Base-by-base conservation (phyloP, 2,329 filamentous ascomycete genomes). In the Paecilomyces fulvus region DNA sequence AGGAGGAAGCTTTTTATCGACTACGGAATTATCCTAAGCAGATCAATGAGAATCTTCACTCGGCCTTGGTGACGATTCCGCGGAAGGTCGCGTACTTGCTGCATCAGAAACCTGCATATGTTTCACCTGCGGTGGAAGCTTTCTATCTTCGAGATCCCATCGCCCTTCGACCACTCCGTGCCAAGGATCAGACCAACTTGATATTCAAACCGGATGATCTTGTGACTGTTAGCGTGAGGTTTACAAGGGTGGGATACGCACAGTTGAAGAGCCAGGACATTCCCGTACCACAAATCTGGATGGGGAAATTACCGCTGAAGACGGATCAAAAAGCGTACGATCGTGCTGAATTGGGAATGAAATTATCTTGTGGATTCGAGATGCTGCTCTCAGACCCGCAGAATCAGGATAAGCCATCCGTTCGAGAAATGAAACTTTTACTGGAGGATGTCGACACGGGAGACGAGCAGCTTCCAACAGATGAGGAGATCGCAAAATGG, bases 131-230 rank as follows among this genome's bases (percentile, higher is more conserved):
- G 1, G 83, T 92, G 2, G 95, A 99, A 71, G 85, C 88, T 0
- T 97, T 99, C 72, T 97, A 97, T 70, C 80, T 96, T 12, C 85
- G 94, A 59, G 92, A 97, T 65, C 87, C 90, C 0, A 80, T 90
- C 56, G 80, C 87, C 0, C 73, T 96, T 49, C 87, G 86, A 55
- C 83, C 85, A 0, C 76, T 96, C 3, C 76, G 85, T 55, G 79
- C 80, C 1, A 76, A 80, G 54, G 77, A 81, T 31, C 71, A 81
- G 0, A 74, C 71, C 0, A 71, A 75, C 0, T 77, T 91, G 1
- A 67, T 72, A 1, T 95, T 99, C 64, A 80, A 85, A 2, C 91
- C 91, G 0, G 73, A 80, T 50, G 92, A 97, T 67, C 82, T 95
- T 43, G 87, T 96, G 9, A 86, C 84, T 0, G 77, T 90, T 28